Evolutionary conservation across 2,329 filamentous ascomycete species (phyloP), one percentile per base, ranked within the genome.

Genomic region (Phaeophleospora eucalypticola): DNA sequence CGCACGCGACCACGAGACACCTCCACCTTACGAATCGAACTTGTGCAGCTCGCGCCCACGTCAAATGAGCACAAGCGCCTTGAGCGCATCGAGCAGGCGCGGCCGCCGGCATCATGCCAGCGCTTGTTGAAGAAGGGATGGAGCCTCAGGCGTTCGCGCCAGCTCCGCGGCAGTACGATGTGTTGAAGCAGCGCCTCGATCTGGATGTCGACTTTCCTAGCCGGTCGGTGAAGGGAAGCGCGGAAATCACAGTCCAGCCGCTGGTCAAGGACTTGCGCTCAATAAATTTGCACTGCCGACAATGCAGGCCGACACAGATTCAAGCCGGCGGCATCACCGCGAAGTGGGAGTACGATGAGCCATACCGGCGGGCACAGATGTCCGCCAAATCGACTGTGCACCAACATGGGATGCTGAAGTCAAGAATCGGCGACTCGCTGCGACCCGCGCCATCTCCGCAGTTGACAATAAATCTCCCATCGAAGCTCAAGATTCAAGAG

Each of bases 121-220:
- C 36, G 17, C 17, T 37, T 19, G 36, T 14, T 37, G 36, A 37
- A 37, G 36, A 19, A 9, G 36, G 12, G 18, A 19, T 16, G 18
- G 36, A 27, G n/a, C 32, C 17, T 17, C 27, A 34, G 17, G 17
- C 29, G 37, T 51, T 45, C 20, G 36, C 38, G 16, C 42, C 46
- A 17, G 51, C 50, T 19, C 51, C 52, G 49, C 63, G 67, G 41
- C 71, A 71, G 32, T 82, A 77, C 61, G 73, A 74, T 39, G 73
- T 97, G 48, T 77, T 88, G 45, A 85, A 89, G 69, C 91, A 97
- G 70, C 87, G 87, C 65, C 84, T 98, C 41, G 84, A 89, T 60
- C 76, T 98, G 50, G 90, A 97, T 60, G 76, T 98, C 64, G 87
- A 95, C 70, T 94, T 98, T 65, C 77, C 80, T 54, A 80, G 80